A percentile compares a stretch with the other conserved stretches of the same genome.
Conservation (phyloP, 208 protist species). For the Porcisia deanei region DNA sequence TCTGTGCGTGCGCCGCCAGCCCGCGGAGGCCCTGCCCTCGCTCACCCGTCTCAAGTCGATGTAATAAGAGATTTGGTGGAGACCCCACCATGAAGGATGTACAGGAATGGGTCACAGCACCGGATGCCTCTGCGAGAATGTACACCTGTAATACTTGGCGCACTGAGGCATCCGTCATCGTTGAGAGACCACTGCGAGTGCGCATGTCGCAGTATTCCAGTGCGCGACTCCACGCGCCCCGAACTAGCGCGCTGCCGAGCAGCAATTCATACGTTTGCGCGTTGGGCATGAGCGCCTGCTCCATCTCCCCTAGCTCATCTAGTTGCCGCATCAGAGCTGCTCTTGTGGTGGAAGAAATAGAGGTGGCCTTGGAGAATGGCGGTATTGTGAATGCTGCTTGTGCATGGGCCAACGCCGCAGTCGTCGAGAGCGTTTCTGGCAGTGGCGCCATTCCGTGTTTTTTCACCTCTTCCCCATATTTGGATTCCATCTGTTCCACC, state of each 20-base stretch:
- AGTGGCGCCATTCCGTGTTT: not conserved
- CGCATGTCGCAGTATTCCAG: constrained; percentile 54
- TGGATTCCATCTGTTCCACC: not conserved
- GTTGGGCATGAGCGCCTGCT: constrained; percentile 49
- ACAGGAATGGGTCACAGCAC: not conserved
- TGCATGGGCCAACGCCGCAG: not conserved
- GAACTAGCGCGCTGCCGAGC: constrained; percentile 50
- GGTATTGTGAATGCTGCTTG: not conserved
- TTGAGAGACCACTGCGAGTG: constrained; percentile 30
- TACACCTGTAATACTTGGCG: constrained; percentile 46
- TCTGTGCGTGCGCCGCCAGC: constrained; percentile 27
- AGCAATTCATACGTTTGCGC: constrained; percentile 68
- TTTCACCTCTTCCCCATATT: not conserved
- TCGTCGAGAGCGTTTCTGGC: not conserved
- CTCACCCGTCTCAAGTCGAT: constrained; percentile 43
- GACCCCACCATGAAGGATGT: not conserved
- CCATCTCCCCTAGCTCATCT: constrained; percentile 33
- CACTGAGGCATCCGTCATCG: constrained; percentile 42
- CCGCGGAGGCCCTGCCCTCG: constrained; percentile 37
- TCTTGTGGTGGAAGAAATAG: not conserved
- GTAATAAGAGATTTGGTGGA: not conserved
- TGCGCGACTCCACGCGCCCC: constrained; percentile 46
- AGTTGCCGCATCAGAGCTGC: constrained; percentile 14
- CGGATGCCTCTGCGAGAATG: constrained; percentile 13
- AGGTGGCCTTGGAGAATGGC: not conserved